A percentile compares a stretch with the other conserved stretches of the same genome.
phyloP scores from a whole-genome alignment of 2,329 filamentous ascomycete species.

The Neopestalotiopsis sp. region DNA sequence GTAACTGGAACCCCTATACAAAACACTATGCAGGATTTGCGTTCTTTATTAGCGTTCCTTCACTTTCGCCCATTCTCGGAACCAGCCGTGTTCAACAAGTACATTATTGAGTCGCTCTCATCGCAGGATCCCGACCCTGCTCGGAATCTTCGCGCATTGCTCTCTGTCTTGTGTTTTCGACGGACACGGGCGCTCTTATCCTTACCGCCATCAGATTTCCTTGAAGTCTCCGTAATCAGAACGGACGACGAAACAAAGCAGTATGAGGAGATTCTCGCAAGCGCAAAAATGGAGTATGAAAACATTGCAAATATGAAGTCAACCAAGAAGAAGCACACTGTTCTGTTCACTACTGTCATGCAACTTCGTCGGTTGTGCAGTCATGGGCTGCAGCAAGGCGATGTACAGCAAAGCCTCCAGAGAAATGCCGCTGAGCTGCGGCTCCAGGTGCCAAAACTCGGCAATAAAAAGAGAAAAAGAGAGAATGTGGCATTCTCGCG shows the following conservation, averaged over 20 bases:
- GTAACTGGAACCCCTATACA: slow-evolving; percentile 45
- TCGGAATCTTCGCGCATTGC: slow-evolving; percentile 11
- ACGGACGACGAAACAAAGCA: background rate
- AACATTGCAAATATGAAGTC: slow-evolving; percentile 1
- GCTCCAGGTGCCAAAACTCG: background rate
- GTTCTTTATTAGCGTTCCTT: slow-evolving; percentile 38
- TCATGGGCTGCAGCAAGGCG: background rate
- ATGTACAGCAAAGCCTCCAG: background rate
- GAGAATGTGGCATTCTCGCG: background rate
- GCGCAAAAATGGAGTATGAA: slow-evolving; percentile 6
- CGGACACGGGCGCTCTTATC: slow-evolving; percentile 16
- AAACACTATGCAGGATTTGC: slow-evolving; percentile 43
- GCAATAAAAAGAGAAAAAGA: background rate
- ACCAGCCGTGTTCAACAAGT: slow-evolving; percentile 18
- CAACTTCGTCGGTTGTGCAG: background rate
- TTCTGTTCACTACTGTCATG: background rate
- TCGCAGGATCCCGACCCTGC: background rate
- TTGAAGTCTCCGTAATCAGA: background rate
- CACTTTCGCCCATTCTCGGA: slow-evolving; percentile 27
- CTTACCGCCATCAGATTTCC: slow-evolving; percentile 4
- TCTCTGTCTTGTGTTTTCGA: slow-evolving; percentile 19
- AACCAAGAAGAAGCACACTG: background rate
- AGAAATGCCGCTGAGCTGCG: background rate
- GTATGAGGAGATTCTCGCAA: slow-evolving; percentile 16
- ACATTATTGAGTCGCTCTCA: slow-evolving; percentile 22